Conservation (phyloP, 495 filamentous ascomycete species). For the Neurospora sp. region DNA sequence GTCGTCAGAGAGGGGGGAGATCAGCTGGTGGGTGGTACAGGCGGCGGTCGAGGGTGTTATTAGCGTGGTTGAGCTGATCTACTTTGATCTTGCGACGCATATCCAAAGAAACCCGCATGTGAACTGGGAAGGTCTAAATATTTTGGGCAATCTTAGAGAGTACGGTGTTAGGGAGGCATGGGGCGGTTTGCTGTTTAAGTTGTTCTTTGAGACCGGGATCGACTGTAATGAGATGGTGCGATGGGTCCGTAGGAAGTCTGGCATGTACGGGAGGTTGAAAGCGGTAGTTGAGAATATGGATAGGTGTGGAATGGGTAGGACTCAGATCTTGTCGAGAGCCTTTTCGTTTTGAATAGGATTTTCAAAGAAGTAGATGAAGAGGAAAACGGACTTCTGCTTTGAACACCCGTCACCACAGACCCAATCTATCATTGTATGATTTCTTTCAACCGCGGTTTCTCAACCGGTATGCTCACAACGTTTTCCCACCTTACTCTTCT, state of each 20-base stretch:
- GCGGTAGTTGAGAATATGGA: background rate
- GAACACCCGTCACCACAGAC: background rate
- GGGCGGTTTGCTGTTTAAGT: background rate
- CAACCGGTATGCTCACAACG: background rate
- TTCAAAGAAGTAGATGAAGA: background rate
- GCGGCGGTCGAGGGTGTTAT: background rate
- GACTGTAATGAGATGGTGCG: background rate
- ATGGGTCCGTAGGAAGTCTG: background rate
- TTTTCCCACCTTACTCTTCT: too few relatives aligned
- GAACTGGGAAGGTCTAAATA: background rate
- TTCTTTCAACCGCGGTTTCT: background rate
- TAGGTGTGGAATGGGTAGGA: background rate
- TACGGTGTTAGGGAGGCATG: background rate
- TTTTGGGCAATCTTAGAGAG: background rate
- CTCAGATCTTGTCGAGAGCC: background rate
- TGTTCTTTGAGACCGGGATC: background rate
- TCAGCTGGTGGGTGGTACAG: background rate
- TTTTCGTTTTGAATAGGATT: background rate
- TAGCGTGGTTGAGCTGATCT: background rate
- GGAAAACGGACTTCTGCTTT: background rate
- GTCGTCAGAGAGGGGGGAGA: background rate
- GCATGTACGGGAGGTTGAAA: background rate
- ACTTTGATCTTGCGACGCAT: background rate
- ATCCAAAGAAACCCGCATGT: background rate
- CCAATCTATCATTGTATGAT: background rate